Evolutionary conservation across 139 green algal genomes (phyloP).

Genomic region (Auxenochlorella pyrenoidosa): DNA sequence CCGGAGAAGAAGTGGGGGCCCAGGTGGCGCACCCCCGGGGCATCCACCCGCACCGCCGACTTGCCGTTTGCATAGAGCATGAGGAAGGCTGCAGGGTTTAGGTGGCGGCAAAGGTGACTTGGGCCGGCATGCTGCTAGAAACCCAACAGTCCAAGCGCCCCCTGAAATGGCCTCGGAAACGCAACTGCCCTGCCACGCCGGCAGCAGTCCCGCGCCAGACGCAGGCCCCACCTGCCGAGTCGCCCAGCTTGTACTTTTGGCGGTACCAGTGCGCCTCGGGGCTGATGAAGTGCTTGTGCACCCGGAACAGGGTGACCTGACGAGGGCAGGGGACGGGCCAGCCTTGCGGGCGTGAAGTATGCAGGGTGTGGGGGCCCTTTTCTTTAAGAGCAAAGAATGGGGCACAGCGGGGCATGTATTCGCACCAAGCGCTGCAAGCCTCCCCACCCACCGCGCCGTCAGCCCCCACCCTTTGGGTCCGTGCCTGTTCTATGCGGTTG

Average conservation of each 20-base stretch:
- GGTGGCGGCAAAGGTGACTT: too few relatives aligned
- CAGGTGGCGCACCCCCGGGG: constrained; percentile 15
- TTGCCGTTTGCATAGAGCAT: constrained; percentile 70
- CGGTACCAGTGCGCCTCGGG: constrained; percentile 48
- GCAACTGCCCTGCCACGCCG: too few relatives aligned
- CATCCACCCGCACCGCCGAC: constrained; percentile 55
- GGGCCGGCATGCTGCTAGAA: too few relatives aligned
- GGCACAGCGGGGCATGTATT: not conserved
- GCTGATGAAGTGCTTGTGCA: constrained; percentile 64
- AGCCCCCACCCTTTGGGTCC: not conserved
- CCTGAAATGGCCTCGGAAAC: too few relatives aligned
- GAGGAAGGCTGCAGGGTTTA: constrained; percentile 43
- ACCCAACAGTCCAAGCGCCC: too few relatives aligned
- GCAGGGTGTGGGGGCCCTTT: too few relatives aligned
- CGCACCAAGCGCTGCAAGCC: not conserved
- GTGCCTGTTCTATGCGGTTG: constrained; percentile 63
- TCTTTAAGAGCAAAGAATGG: too few relatives aligned
- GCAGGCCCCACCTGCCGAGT: not conserved
- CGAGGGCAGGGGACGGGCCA: too few relatives aligned
- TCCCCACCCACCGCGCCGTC: too few relatives aligned
- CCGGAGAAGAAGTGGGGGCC: constrained; percentile 54
- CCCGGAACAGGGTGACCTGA: constrained; percentile 66
- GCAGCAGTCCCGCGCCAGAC: not conserved
- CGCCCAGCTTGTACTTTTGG: constrained; percentile 45
- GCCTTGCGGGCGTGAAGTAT: too few relatives aligned